A percentile compares a stretch with the other conserved stretches of the same genome.
These are phyloP conservation scores for Metschnikowia koreensis DNA, from an alignment of 805 yeast species.

Conservation along the genomic window DNA sequence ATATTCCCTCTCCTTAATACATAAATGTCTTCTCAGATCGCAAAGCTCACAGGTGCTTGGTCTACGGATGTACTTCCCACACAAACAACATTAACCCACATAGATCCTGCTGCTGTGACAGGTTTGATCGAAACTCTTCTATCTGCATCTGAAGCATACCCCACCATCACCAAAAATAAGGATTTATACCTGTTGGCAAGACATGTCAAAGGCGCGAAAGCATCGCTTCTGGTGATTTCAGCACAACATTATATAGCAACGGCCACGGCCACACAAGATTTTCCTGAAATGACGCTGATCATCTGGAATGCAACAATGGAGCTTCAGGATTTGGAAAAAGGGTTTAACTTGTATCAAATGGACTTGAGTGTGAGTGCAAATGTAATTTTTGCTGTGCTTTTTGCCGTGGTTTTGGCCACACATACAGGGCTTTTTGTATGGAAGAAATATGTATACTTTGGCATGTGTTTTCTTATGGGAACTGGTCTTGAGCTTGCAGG, in stretches of 20 bases:
- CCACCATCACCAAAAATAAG: conserved; percentile 14
- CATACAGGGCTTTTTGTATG: conserved; percentile 33
- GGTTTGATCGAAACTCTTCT: conserved; percentile 14
- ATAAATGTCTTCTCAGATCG: conserved; percentile 10
- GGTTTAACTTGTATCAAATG: conserved; percentile 20
- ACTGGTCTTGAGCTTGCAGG: conserved; percentile 63
- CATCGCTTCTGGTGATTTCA: conserved; percentile 21
- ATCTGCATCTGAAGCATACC: conserved; percentile 17
- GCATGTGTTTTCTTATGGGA: conserved; percentile 55
- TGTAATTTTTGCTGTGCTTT: conserved; percentile 15
- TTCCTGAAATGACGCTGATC: conserved; percentile 20
- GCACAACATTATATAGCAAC: conserved; percentile 23
- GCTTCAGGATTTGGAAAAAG: conserved; percentile 21
- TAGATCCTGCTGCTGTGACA: conserved; percentile 15
- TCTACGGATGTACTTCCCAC: conserved; percentile 19
- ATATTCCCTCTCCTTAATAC: not conserved
- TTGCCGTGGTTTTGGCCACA: conserved; percentile 14
- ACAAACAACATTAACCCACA: conserved; percentile 19
- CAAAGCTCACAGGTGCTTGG: conserved; percentile 19
- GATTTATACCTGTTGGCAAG: conserved; percentile 19
- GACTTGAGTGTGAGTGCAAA: conserved; percentile 14
- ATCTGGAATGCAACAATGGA: conserved; percentile 22
- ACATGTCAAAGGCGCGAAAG: conserved; percentile 20
- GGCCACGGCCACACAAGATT: conserved; percentile 20
- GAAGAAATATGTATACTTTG: conserved; percentile 65